Conservation (phyloP, 768 basidiomycete species). For the Daedaleopsis sinensis region DNA sequence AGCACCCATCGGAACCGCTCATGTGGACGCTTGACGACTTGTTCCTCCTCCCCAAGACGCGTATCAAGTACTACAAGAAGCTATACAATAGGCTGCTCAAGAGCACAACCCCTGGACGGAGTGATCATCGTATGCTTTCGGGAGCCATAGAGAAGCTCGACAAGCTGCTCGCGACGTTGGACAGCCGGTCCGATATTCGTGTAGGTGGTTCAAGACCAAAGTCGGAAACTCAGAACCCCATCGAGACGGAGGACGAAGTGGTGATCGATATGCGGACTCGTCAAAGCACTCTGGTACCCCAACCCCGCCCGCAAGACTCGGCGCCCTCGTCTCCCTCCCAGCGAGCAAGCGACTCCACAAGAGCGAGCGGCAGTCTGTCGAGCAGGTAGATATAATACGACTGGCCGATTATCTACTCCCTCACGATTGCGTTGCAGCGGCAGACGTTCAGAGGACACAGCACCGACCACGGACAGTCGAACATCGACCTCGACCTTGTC, state of each 20-base stretch:
- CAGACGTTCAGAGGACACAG: constrained; percentile 62
- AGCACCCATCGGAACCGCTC: constrained; percentile 39
- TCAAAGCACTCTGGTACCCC: constrained; percentile 23
- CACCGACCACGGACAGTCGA: constrained; percentile 54
- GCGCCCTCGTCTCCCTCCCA: constrained; percentile 24
- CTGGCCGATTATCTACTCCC: background rate
- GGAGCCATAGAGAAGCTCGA: constrained; percentile 84
- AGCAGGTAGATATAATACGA: constrained; percentile 44
- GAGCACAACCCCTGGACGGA: constrained; percentile 83
- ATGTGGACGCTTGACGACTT: constrained; percentile 86
- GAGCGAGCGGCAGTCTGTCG: constrained; percentile 46
- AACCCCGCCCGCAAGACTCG: constrained; percentile 9
- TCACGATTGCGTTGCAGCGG: constrained; percentile 41
- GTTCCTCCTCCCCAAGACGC: constrained; percentile 82
- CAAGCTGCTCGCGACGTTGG: constrained; percentile 65
- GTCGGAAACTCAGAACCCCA: constrained; percentile 19
- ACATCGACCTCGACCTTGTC: constrained; percentile 53
- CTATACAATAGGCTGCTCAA: constrained; percentile 85
- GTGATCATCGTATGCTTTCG: constrained; percentile 81
- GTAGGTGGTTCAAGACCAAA: constrained; percentile 43
- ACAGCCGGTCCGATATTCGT: constrained; percentile 55
- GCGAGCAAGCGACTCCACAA: constrained; percentile 28
- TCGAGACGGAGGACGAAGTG: constrained; percentile 55
- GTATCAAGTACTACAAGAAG: constrained; percentile 91
- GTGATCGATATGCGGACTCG: constrained; percentile 57